A percentile compares a stretch with the other conserved stretches of the same genome.
These are phyloP conservation scores for Diaporthe nobilis DNA, from an alignment of 2,329 filamentous ascomycete species.

Conservation along the genomic window DNA sequence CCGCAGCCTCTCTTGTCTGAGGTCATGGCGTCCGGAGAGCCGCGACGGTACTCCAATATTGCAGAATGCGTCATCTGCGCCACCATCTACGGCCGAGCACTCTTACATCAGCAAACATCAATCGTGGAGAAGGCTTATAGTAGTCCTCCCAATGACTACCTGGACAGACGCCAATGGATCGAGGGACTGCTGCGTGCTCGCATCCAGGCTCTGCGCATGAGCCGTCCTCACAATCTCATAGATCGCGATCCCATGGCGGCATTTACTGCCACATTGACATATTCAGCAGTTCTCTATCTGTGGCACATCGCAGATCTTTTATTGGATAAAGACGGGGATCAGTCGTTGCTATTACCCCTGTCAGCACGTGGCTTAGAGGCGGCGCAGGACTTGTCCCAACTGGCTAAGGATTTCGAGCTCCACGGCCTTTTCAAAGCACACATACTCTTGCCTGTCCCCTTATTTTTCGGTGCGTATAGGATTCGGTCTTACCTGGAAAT, in stretches of 20 bases:
- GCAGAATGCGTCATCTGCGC: background rate
- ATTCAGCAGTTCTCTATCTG: background rate
- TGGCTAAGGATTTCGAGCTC: background rate
- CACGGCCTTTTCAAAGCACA: background rate
- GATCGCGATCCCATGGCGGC: background rate
- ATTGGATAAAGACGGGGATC: background rate
- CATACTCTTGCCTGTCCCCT: background rate
- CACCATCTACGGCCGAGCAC: background rate
- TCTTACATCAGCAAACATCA: background rate
- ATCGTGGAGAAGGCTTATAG: background rate
- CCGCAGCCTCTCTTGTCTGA: background rate
- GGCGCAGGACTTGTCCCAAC: background rate
- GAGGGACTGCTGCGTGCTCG: background rate
- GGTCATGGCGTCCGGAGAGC: background rate
- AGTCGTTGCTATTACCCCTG: background rate
- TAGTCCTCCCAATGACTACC: background rate
- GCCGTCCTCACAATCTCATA: background rate
- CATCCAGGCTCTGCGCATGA: background rate
- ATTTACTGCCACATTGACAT: background rate
- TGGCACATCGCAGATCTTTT: background rate
- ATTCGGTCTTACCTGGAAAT: background rate
- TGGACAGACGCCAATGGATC: background rate
- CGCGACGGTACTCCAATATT: background rate
- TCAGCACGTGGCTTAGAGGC: background rate
- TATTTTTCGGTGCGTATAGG: background rate